A percentile compares a stretch with the other conserved stretches of the same genome.
These are phyloP conservation scores for Cyclanthera cordifolia DNA, from an alignment of 306 rosid species.

Conservation along the genomic window DNA sequence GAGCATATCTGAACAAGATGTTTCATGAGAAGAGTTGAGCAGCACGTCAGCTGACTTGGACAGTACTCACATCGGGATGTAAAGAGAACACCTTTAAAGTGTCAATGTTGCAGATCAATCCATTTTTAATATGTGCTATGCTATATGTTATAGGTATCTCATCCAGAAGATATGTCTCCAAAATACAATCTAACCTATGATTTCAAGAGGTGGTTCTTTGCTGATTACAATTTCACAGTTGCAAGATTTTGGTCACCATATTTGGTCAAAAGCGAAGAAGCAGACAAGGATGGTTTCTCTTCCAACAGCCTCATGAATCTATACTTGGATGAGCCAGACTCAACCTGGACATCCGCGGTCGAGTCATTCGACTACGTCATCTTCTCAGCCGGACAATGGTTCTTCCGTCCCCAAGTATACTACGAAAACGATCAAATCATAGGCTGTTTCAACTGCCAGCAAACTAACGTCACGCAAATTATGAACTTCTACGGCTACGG, in stretches of 20 bases:
- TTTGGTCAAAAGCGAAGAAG: slow-evolving; percentile 40
- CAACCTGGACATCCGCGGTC: slow-evolving; percentile 42
- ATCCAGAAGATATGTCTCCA: slow-evolving; percentile 47
- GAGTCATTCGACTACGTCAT: slow-evolving; percentile 53
- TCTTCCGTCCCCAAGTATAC: slow-evolving; percentile 46
- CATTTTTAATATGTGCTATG: no score
- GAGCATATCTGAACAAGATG: no score
- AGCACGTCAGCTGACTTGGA: no score
- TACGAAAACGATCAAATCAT: slow-evolving; percentile 38
- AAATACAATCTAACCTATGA: slow-evolving; percentile 22
- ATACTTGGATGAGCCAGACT: slow-evolving; percentile 51
- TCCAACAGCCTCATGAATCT: slow-evolving; percentile 42
- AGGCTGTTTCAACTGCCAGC: slow-evolving; percentile 52
- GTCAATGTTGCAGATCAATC: no score
- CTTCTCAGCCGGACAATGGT: slow-evolving; percentile 88
- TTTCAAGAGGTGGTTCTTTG: slow-evolving; percentile 40
- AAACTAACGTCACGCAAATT: slow-evolving; percentile 30
- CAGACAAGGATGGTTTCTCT: slow-evolving; percentile 32
- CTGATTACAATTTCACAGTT: slow-evolving; percentile 58
- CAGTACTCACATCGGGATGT: no score
- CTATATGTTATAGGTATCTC: slow-evolving; percentile 37
- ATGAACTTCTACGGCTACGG: slow-evolving; percentile 35
- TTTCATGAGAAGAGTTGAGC: no score
- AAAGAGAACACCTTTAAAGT: no score
- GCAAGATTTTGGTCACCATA: slow-evolving; percentile 69